phyloP scores from a whole-genome alignment of 257 asterid species.

The Nemophila menziesii region DNA sequence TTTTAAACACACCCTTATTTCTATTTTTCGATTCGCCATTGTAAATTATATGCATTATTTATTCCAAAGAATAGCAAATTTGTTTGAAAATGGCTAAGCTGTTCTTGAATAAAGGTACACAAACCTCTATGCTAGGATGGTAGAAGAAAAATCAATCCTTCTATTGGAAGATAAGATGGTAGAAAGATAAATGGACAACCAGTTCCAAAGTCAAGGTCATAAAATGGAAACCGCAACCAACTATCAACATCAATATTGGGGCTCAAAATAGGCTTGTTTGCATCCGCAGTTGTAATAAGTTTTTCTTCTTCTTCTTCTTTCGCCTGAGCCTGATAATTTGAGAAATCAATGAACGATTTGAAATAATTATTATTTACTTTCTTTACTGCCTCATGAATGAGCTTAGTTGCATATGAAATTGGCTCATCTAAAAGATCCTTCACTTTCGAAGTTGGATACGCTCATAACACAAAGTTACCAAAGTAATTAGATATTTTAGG shows the following conservation, averaged over 20 bases:
- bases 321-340: constrained; percentile 36
- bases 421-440: constrained; percentile 34
- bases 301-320: constrained; percentile 39
- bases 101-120: constrained; percentile 48
- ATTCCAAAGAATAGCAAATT: constrained; percentile 50
- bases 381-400: constrained; percentile 49
- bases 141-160: constrained; percentile 59
- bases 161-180: constrained; percentile 67
- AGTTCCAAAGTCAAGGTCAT: constrained; percentile 63
- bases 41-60: no score
- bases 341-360: constrained; percentile 72
- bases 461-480: constrained; percentile 81
- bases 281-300: constrained; percentile 51
- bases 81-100: constrained; percentile 40
- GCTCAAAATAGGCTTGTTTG: constrained; percentile 40
- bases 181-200: constrained; percentile 66
- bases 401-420: constrained; percentile 39
- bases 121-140: constrained; percentile 78
- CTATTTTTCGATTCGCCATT: no score
- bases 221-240: constrained; percentile 81
- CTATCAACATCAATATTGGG: constrained; percentile 77
- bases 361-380: constrained; percentile 51
- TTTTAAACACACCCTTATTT: no score
- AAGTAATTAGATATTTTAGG: constrained; percentile 61
- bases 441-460: constrained; percentile 43